Base-by-base conservation (phyloP, 805 yeast genomes). In the Cyberlindnera americana region DNA sequence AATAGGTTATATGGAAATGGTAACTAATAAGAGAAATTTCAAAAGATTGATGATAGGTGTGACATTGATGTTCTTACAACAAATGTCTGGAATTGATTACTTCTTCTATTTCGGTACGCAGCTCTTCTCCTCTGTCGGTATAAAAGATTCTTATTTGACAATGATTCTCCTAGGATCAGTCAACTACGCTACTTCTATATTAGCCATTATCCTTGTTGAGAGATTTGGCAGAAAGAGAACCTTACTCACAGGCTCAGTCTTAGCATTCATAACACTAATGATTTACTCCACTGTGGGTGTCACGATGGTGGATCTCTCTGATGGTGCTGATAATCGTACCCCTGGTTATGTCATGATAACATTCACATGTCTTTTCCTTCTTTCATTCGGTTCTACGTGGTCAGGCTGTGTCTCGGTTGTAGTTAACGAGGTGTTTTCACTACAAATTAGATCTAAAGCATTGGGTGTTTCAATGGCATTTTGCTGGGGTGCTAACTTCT, bases 91-190 rank as follows among this genome's bases (percentile, higher is more conserved):
- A 44, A 72, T 78, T 39, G 81, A 81, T 62, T 81, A 77, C 61
- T 77, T 81, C 49, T 78, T 81, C 65, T 80, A 77, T 60, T 81
- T 74, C 49, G 81, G 83, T 33, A 73, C 81, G n/a, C 61, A 73
- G 10, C 70, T 81, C 42, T 80, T 82, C 33, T 65, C 56, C 52
- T 70, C 75, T 38, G 74, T 70, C 36, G 77, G 77, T 43, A 62
- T 78, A 59, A 51, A 59, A 28, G 78, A 77, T 55, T 69, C 81
- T 7, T 77, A 69, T 56, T 65, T 71, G 46, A 75, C 81, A 10
- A 66, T 78, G 23, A 72, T 79, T 47, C 65, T 78, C 38, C 56
- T 77, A 41, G 77, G 78, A 51, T 59, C 73, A 31, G 73, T 76
- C 40, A 75, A 75, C 60, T 73, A 73, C 47, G 67, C 63, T 14